Conservation (phyloP, 169 alveolate species). For the Perkinsus marinus region DNA sequence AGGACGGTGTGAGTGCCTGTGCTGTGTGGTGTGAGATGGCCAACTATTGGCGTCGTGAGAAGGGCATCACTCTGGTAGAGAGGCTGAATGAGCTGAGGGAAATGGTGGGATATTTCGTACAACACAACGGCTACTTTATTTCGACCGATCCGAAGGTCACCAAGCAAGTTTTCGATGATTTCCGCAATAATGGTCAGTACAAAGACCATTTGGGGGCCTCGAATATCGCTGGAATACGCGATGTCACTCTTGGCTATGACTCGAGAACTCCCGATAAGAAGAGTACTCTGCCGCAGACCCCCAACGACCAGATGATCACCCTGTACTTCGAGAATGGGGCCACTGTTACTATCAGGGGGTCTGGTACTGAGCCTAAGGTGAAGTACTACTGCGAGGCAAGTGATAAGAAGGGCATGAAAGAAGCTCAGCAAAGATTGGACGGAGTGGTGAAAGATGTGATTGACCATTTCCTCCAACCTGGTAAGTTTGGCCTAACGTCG, state of each 20-base stretch:
- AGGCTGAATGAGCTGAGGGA: conserved; percentile 11
- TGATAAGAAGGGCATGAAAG: conserved; percentile 16
- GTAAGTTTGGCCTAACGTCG: neutral
- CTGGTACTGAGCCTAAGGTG: conserved; percentile 51
- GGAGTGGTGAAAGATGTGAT: conserved; percentile 29
- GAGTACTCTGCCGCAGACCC: conserved; percentile 33
- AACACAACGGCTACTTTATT: conserved; percentile 30
- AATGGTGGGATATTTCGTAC: conserved; percentile 34
- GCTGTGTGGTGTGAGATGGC: conserved; percentile 37
- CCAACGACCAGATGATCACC: conserved; percentile 37
- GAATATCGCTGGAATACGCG: conserved; percentile 31
- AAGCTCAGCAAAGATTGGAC: conserved; percentile 24
- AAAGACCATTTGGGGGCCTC: conserved; percentile 21
- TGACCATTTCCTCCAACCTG: conserved; percentile 32
- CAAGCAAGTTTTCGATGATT: conserved; percentile 30
- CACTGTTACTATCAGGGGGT: conserved; percentile 29
- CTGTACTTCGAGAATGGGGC: conserved; percentile 33
- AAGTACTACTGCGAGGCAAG: conserved; percentile 40
- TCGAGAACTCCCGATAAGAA: conserved; percentile 28
- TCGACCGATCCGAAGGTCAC: conserved; percentile 25
- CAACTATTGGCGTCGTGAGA: conserved; percentile 22
- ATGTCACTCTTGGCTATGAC: conserved; percentile 43
- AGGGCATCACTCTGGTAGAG: conserved; percentile 23
- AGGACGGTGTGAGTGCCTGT: conserved; percentile 49
- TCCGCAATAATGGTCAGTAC: conserved; percentile 32